phyloP scores from a whole-genome alignment of 345 rosid species.

The Nasturtium officinale region DNA sequence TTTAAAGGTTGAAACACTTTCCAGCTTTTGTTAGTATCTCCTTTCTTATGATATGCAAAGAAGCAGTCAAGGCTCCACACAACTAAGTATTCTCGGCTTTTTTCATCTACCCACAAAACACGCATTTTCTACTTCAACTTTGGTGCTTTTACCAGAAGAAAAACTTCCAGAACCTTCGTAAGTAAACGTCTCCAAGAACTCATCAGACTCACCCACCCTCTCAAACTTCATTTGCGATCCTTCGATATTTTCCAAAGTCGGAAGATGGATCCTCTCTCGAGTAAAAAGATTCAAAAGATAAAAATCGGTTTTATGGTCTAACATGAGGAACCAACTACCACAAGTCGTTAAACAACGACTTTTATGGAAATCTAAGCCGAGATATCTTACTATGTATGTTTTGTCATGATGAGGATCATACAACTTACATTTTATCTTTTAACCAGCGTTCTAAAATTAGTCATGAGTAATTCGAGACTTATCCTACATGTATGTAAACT shows the following conservation, averaged over 20 bases:
- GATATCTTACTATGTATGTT: neutral
- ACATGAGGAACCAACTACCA: neutral
- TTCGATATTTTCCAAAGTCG: neutral
- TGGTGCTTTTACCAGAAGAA: too few relatives aligned
- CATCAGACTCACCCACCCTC: neutral
- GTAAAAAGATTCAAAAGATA: neutral
- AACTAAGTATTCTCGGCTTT: neutral
- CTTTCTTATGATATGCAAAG: conserved; percentile 2
- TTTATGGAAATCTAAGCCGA: neutral
- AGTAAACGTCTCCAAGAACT: neutral
- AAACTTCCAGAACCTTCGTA: too few relatives aligned
- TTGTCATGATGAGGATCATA: neutral
- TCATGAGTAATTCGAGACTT: too few relatives aligned
- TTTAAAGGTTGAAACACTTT: too few relatives aligned
- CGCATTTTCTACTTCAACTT: neutral
- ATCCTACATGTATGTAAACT: too few relatives aligned
- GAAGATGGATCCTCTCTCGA: conserved; percentile 4
- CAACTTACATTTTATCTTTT: too few relatives aligned
- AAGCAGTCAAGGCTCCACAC: neutral
- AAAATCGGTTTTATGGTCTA: neutral
- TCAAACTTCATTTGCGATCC: neutral
- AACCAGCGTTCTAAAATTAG: too few relatives aligned
- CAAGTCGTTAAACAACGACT: neutral
- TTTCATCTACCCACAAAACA: conserved; percentile 4
- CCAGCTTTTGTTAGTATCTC: neutral